A percentile compares a stretch with the other conserved stretches of the same genome.
These are phyloP conservation scores for Coemansia biformis DNA, from an alignment of 192 early-diverging fungal species.

Conservation along the genomic window DNA sequence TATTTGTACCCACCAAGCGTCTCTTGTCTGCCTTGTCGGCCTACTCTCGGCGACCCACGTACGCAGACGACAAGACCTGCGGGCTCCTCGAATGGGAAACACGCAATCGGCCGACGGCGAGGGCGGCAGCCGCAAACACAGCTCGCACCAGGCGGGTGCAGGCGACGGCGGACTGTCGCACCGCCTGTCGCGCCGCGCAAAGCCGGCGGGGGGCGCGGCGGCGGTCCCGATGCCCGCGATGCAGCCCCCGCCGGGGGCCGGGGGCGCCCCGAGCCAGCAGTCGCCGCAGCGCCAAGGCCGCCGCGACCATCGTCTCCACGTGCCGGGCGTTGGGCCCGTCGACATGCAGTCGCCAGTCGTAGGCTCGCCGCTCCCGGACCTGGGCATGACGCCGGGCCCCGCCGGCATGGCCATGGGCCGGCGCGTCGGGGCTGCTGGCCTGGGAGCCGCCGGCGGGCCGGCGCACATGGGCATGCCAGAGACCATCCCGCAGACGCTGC, in stretches of 20 bases:
- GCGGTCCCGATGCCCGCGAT: conserved; percentile 23
- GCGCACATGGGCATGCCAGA: conserved; percentile 39
- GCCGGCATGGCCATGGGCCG: conserved; percentile 8
- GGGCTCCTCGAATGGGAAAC: conserved; percentile 52
- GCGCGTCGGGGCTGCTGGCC: conserved; percentile 3
- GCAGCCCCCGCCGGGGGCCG: conserved; percentile 7
- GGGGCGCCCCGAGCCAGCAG: conserved; percentile 3
- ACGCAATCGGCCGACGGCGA: conserved; percentile 44
- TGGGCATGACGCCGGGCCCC: conserved; percentile 4
- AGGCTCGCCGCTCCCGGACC: conserved; percentile 46
- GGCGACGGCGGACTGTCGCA: conserved; percentile 22
- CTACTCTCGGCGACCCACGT: too few species aligned
- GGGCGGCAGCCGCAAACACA: conserved; percentile 24
- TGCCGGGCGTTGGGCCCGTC: conserved; percentile 34
- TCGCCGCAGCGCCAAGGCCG: conserved; percentile 1
- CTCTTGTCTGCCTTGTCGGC: too few species aligned
- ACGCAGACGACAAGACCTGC: too few species aligned
- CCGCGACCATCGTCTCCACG: conserved; percentile 3
- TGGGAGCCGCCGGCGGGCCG: conserved; percentile 1
- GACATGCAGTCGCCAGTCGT: conserved; percentile 48
- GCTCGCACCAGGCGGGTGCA: conserved; percentile 16
- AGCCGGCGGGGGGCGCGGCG: conserved; percentile 34
- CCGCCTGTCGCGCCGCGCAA: conserved; percentile 39
- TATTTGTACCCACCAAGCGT: too few species aligned
- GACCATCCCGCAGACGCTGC: conserved; percentile 46